Evolutionary conservation across 352 stramenopile species (phyloP).

Genomic region (Phytophthora sansomeana): DNA sequence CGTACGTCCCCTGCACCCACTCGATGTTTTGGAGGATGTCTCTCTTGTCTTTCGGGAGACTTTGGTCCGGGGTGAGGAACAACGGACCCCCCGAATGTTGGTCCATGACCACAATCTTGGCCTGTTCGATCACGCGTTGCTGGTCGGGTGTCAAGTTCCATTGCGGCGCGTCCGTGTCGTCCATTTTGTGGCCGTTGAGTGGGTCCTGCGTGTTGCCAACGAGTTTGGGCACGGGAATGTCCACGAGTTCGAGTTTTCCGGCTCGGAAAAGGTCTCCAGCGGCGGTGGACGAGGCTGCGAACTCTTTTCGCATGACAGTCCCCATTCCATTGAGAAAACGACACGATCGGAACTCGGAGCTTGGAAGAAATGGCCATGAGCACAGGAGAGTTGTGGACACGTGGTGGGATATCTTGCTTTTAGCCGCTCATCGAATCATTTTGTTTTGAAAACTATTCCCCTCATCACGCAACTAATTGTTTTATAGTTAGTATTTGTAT

Average conservation of each 20-base stretch:
- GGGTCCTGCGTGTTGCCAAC: slow-evolving; percentile 45
- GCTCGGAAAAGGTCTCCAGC: slow-evolving; percentile 39
- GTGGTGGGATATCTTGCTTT: slow-evolving; percentile 22
- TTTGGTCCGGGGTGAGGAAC: slow-evolving; percentile 41
- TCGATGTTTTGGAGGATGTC: slow-evolving; percentile 52
- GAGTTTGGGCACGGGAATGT: slow-evolving; percentile 41
- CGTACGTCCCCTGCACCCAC: slow-evolving; percentile 79
- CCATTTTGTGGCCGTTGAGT: slow-evolving; percentile 39
- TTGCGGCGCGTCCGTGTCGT: slow-evolving; percentile 18
- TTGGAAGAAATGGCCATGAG: slow-evolving; percentile 25
- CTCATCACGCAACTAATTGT: slow-evolving; percentile 2
- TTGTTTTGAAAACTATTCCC: slow-evolving; percentile 2
- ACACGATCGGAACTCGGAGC: slow-evolving; percentile 38
- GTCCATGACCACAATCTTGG: slow-evolving; percentile 48
- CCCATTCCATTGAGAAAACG: slow-evolving; percentile 47
- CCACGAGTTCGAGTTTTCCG: slow-evolving; percentile 38
- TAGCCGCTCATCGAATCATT: slow-evolving; percentile 21
- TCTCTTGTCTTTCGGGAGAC: slow-evolving; percentile 38
- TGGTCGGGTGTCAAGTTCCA: slow-evolving; percentile 45
- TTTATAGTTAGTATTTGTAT: slow-evolving; percentile 12
- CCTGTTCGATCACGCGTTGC: slow-evolving; percentile 34
- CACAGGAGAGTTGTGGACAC: slow-evolving; percentile 9
- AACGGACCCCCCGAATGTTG: slow-evolving; percentile 51
- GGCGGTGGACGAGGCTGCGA: slow-evolving; percentile 28
- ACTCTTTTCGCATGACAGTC: slow-evolving; percentile 36